Evolutionary conservation across 2,329 filamentous ascomycete species (phyloP).

Genomic region (Ophiostoma perfectum): DNA sequence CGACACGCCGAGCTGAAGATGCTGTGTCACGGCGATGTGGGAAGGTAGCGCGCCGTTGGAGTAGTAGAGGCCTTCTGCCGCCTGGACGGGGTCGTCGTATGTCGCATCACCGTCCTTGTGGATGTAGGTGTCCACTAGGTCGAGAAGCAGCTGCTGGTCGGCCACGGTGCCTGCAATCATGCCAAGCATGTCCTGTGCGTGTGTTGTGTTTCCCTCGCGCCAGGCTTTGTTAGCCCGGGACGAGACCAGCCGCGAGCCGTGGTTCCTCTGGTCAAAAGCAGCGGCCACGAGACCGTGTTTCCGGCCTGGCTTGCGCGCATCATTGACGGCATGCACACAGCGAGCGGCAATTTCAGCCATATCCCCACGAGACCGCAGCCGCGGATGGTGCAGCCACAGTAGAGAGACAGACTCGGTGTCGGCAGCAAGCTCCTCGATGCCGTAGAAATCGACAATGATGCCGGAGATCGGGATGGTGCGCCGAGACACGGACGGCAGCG

Average conservation of each 20-base stretch:
- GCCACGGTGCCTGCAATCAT: slow-evolving; percentile 65
- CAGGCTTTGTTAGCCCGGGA: slow-evolving; percentile 68
- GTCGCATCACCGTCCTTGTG: slow-evolving; percentile 6
- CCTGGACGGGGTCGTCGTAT: slow-evolving; percentile 10
- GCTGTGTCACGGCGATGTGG: slow-evolving; percentile 30
- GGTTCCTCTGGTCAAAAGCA: slow-evolving; percentile 89
- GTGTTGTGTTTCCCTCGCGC: slow-evolving; percentile 69
- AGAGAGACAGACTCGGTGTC: slow-evolving; percentile 58
- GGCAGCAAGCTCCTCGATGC: slow-evolving; percentile 62
- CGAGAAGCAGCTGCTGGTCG: slow-evolving; percentile 72
- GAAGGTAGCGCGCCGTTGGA: slow-evolving; percentile 16
- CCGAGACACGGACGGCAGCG: slow-evolving; percentile 52
- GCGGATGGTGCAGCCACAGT: slow-evolving; percentile 87
- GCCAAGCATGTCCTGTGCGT: slow-evolving; percentile 90
- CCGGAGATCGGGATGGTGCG: slow-evolving; percentile 68
- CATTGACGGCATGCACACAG: slow-evolving; percentile 56
- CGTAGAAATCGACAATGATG: slow-evolving; percentile 73
- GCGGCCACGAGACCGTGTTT: slow-evolving; percentile 60
- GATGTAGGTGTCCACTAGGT: slow-evolving; percentile 58
- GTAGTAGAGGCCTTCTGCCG: not conserved
- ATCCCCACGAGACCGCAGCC: slow-evolving; percentile 61
- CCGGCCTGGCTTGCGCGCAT: slow-evolving; percentile 28
- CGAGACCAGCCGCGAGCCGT: slow-evolving; percentile 68
- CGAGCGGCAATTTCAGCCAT: slow-evolving; percentile 73
- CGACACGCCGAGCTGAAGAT: slow-evolving; percentile 76